Conservation (phyloP, 2,329 filamentous ascomycete genomes). For the Penicillium sp. region DNA sequence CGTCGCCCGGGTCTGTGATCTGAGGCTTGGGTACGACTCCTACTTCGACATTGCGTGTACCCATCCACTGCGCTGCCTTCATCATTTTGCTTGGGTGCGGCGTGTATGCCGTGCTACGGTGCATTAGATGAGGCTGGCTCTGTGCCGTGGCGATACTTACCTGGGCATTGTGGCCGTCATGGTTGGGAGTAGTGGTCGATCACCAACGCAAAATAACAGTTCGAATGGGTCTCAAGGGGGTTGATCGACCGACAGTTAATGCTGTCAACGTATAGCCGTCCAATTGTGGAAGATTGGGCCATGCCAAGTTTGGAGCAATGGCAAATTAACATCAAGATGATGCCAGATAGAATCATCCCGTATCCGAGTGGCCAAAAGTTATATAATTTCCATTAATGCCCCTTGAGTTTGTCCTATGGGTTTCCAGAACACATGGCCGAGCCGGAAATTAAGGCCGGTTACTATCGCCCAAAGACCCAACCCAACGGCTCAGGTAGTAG, state of each 20-base stretch:
- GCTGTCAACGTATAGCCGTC: neutral
- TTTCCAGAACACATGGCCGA: neutral
- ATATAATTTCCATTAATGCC: neutral
- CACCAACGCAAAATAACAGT: neutral
- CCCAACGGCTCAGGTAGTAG: neutral
- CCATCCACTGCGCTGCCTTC: conserved; percentile 31
- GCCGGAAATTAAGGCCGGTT: neutral
- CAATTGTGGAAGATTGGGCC: neutral
- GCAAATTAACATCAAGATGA: neutral
- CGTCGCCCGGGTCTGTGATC: conserved; percentile 31
- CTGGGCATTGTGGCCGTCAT: conserved; percentile 8
- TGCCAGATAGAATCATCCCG: neutral
- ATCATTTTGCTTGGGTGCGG: conserved; percentile 28
- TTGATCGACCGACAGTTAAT: neutral
- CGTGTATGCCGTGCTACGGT: conserved; percentile 21
- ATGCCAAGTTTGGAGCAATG: neutral
- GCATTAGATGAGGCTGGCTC: neutral
- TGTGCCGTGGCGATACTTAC: neutral
- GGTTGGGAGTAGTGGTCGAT: conserved; percentile 7
- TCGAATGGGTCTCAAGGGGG: neutral
- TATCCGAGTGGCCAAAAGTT: neutral
- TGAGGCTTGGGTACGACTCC: conserved; percentile 32
- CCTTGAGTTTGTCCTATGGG: neutral
- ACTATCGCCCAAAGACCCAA: neutral
- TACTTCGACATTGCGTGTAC: conserved; percentile 28